These are phyloP conservation scores for Fusarium oxysporum DNA, from an alignment of 2,329 filamentous ascomycete genomes.

Conservation along the genomic window DNA sequence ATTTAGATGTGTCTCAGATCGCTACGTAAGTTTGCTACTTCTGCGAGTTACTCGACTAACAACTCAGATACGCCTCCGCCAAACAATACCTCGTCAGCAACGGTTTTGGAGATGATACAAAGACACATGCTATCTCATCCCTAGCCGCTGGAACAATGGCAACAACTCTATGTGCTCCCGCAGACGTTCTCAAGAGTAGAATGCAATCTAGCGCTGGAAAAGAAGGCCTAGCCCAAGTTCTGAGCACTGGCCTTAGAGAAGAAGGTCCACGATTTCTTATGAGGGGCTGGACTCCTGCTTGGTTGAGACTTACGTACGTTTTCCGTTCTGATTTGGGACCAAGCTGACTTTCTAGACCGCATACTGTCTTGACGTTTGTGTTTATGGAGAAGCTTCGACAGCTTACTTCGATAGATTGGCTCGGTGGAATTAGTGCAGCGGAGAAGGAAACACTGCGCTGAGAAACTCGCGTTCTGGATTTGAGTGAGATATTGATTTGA, in stretches of 20 bases:
- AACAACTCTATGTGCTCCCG: conserved; percentile 58
- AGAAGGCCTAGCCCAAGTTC: conserved; percentile 50
- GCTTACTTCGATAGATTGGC: conserved; percentile 45
- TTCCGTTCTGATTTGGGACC: fast-evolving
- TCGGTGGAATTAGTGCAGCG: conserved; percentile 12
- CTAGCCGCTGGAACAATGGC: conserved; percentile 59
- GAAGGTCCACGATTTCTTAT: conserved; percentile 58
- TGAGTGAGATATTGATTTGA: not conserved
- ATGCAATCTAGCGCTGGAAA: conserved; percentile 50
- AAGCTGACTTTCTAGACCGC: conserved; percentile 49
- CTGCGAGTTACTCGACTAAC: not conserved
- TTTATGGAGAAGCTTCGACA: conserved; percentile 59
- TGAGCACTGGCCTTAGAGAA: conserved; percentile 50
- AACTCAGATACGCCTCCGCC: conserved; percentile 49
- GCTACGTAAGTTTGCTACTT: conserved; percentile 50
- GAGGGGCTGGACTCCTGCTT: conserved; percentile 60
- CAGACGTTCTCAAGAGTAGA: conserved; percentile 59
- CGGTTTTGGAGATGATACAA: conserved; percentile 52
- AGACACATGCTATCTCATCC: conserved; percentile 55
- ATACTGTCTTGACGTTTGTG: conserved; percentile 59
- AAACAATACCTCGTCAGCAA: conserved; percentile 49
- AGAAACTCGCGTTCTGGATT: not conserved
- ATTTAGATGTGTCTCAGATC: conserved; percentile 57
- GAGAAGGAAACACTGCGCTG: conserved; percentile 29
- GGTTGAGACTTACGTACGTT: conserved; percentile 57